Evolutionary conservation across 208 protist species (phyloP).

Genomic region (Vickermania spadyakhi): DNA sequence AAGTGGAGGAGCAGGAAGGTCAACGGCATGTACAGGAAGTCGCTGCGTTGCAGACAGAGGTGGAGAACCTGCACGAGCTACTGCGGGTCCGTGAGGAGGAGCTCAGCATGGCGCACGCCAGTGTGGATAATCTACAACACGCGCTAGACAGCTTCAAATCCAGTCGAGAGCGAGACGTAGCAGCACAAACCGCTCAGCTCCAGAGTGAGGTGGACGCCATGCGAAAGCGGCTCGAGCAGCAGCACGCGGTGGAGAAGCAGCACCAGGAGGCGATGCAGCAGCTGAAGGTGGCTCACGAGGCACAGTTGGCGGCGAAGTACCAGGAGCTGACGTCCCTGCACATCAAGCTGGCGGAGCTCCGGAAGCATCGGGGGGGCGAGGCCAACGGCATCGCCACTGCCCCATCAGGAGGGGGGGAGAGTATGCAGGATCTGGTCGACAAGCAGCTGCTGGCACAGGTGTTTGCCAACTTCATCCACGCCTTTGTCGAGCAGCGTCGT

Average conservation of each 20-base stretch:
- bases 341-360: slow-evolving; percentile 66
- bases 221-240: background rate
- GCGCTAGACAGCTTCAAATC: slow-evolving; percentile 30
- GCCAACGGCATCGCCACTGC: slow-evolving; percentile 46
- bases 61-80: slow-evolving; percentile 19
- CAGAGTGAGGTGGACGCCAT: slow-evolving; percentile 44
- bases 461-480: slow-evolving; percentile 79
- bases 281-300: slow-evolving; percentile 2
- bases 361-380: slow-evolving; percentile 3
- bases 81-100: slow-evolving; percentile 37
- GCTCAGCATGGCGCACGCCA: slow-evolving; percentile 14
- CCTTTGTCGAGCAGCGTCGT: slow-evolving; percentile 21
- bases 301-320: slow-evolving; percentile 44
- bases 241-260: background rate
- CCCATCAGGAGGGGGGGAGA: slow-evolving; percentile 30
- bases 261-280: slow-evolving; percentile 6
- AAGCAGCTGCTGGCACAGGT: slow-evolving; percentile 78
- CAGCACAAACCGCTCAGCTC: slow-evolving; percentile 22
- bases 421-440: slow-evolving; percentile 50
- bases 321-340: slow-evolving; percentile 58
- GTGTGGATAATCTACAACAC: slow-evolving; percentile 25
- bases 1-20: slow-evolving; percentile 25
- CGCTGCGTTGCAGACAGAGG: slow-evolving; percentile 21
- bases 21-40: slow-evolving; percentile 10
- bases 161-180: slow-evolving; percentile 21